Conservation (phyloP, 2,329 filamentous ascomycete genomes). For the Fusarium torreyae region DNA sequence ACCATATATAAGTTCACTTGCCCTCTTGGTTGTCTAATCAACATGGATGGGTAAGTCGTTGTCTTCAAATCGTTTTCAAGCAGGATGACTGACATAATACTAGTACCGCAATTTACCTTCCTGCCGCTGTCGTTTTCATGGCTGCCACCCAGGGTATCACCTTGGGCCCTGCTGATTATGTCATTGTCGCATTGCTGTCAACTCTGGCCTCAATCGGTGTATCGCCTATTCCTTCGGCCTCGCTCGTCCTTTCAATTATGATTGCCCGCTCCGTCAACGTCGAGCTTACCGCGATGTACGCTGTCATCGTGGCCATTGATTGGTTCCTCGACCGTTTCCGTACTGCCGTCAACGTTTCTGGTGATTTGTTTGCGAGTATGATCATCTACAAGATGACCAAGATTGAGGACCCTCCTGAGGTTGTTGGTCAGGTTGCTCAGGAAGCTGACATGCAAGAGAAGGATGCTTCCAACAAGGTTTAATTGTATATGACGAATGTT, state of each 20-base stretch:
- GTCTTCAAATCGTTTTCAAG: neutral
- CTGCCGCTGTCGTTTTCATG: conserved; percentile 67
- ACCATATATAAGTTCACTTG: conserved; percentile 63
- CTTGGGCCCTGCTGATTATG: conserved; percentile 62
- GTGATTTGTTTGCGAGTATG: conserved; percentile 60
- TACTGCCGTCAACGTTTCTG: conserved; percentile 65
- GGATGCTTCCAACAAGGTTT: conserved; percentile 44
- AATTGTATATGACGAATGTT: neutral
- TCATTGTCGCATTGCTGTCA: conserved; percentile 64
- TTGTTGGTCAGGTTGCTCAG: conserved; percentile 35
- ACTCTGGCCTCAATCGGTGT: conserved; percentile 68
- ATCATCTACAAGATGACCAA: conserved; percentile 48
- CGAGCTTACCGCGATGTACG: conserved; percentile 65
- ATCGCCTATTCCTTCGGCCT: conserved; percentile 67
- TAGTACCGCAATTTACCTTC: conserved; percentile 69
- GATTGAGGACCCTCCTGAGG: conserved; percentile 43
- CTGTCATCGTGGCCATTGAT: conserved; percentile 67
- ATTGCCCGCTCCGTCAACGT: conserved; percentile 63
- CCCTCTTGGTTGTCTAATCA: conserved; percentile 65
- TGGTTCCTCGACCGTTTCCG: conserved; percentile 71
- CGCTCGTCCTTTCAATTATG: conserved; percentile 67
- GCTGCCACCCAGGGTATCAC: conserved; percentile 64
- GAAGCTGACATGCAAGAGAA: conserved; percentile 28
- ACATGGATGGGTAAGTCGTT: conserved; percentile 63
- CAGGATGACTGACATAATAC: conserved; percentile 17